These are phyloP conservation scores for Ascochyta pisi DNA, from an alignment of 2,329 filamentous ascomycete species.

Conservation along the genomic window DNA sequence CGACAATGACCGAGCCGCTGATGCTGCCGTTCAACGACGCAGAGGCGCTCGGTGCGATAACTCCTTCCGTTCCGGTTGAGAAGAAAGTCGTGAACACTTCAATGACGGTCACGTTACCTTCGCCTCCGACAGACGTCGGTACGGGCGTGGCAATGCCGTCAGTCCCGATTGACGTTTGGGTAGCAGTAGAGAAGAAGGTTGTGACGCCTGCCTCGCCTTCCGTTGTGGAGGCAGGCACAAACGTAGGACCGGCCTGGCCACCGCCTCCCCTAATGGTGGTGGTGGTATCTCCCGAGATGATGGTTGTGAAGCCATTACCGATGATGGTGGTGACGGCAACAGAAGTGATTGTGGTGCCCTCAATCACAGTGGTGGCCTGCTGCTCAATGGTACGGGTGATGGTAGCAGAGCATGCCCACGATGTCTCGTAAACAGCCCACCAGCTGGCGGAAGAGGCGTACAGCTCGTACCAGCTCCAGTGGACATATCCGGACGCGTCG, in stretches of 20 bases:
- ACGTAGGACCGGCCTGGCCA: constrained; percentile 23
- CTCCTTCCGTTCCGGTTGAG: constrained; percentile 22
- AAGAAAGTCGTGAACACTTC: constrained; percentile 20
- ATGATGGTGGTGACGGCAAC: constrained; percentile 34
- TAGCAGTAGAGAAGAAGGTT: constrained; percentile 31
- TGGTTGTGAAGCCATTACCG: constrained; percentile 26
- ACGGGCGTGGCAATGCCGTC: constrained; percentile 20
- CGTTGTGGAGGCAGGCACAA: constrained; percentile 37
- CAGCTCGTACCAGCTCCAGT: constrained; percentile 32
- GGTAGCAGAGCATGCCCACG: constrained; percentile 34
- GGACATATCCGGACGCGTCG: constrained; percentile 26
- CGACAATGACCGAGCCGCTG: background rate
- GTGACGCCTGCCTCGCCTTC: constrained; percentile 28
- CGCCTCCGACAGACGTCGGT: constrained; percentile 5
- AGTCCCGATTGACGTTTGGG: constrained; percentile 23
- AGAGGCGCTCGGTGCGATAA: constrained; percentile 18
- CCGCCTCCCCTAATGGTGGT: constrained; percentile 23
- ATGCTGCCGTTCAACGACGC: constrained; percentile 4
- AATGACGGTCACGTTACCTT: constrained; percentile 20
- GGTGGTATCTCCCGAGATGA: constrained; percentile 34
- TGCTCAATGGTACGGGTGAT: constrained; percentile 33
- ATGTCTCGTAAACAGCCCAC: constrained; percentile 33
- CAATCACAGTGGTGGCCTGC: constrained; percentile 17
- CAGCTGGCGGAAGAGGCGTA: constrained; percentile 39
- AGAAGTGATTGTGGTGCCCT: constrained; percentile 15